phyloP scores from a whole-genome alignment of 2,329 filamentous ascomycete genomes.

The Aureobasidium sp. region DNA sequence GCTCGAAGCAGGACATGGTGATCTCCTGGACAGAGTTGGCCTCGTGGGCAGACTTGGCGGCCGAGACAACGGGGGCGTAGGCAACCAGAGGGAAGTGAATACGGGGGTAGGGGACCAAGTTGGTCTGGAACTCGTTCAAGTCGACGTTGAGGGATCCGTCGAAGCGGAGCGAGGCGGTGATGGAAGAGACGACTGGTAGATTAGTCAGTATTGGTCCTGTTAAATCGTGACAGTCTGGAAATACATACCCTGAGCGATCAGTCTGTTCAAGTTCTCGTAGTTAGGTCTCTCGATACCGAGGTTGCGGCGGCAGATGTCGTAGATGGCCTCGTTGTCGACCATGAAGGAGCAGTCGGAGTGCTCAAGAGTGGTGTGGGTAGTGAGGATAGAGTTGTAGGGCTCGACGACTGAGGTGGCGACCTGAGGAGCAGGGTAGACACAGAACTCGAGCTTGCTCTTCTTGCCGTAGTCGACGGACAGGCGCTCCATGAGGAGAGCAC shows the following conservation, averaged over 20 bases:
- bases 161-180: slow-evolving; percentile 96
- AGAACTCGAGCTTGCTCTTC: slow-evolving; percentile 99
- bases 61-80: slow-evolving; percentile 89
- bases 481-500: slow-evolving; percentile 96
- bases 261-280: slow-evolving; percentile 97
- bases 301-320: slow-evolving; percentile 98
- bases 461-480: slow-evolving; percentile 99
- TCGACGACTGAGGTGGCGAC: slow-evolving; percentile 96
- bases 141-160: slow-evolving; percentile 99
- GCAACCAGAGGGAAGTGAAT: slow-evolving; percentile 99
- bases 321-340: slow-evolving; percentile 99
- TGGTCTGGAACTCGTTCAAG: slow-evolving; percentile 99
- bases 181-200: slow-evolving; percentile 80
- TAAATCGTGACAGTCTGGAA: not conserved
- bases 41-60: slow-evolving; percentile 93
- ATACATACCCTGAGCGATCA: slow-evolving; percentile 82
- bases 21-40: slow-evolving; percentile 98
- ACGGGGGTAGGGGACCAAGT: slow-evolving; percentile 95
- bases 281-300: slow-evolving; percentile 94
- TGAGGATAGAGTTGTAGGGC: slow-evolving; percentile 99
- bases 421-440: slow-evolving; percentile 95
- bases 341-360: slow-evolving; percentile 99
- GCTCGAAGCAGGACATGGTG: slow-evolving; percentile 98
- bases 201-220: not conserved
- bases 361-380: slow-evolving; percentile 97